Evolutionary conservation across 1,284 basidiomycete species (phyloP), one percentile per base, ranked within the genome.

Genomic region (Rhodotorula mucilaginosa): DNA sequence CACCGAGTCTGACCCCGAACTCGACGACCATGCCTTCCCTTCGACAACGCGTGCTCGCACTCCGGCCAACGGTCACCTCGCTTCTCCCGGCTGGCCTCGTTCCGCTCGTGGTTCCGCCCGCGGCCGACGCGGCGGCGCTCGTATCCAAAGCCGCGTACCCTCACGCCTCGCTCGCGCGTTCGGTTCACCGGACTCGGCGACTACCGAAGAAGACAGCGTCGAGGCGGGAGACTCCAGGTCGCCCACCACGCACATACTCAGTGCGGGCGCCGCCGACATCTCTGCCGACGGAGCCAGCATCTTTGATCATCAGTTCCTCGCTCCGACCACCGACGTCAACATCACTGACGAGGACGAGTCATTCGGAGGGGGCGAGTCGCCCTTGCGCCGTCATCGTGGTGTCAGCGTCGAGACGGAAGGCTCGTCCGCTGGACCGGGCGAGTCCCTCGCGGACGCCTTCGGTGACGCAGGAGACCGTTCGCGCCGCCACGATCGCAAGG

Each of bases 381-480:
- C 68, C 18, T 62, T 54, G 13, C 60, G 58, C 49, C 54, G 47
- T 19, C 26, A 31, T n/a, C 60, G 61, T 26, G 67, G 47, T 18
- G 34, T 39, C 26, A 44, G 34, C 18, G 44, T 46, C 61, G 49
- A 58, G 26, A 61, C 61, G 31, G 67, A 68, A 29, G 58, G 72
- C 83, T 91, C 21, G 85, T 91, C 61, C 74, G 59, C 52, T 23
- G 54, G 44, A 19, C 47, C 34, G 52, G 64, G 67, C 31, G 34
- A 69, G 26, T 69, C 66, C 8, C 66, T 76, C 47, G 72, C 68
- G 54, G 68, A 68, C 44, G 65, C 67, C 19, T 65, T 76, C 23
- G 67, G 68, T 5, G 61, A 49, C 31, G 31, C 21, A 44, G 39
- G 39, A 16, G 39, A 63, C n/a, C 54, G 26, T 48, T 48, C 51